Conservation (phyloP, 768 basidiomycete genomes). For the Mrakia blollopis region DNA sequence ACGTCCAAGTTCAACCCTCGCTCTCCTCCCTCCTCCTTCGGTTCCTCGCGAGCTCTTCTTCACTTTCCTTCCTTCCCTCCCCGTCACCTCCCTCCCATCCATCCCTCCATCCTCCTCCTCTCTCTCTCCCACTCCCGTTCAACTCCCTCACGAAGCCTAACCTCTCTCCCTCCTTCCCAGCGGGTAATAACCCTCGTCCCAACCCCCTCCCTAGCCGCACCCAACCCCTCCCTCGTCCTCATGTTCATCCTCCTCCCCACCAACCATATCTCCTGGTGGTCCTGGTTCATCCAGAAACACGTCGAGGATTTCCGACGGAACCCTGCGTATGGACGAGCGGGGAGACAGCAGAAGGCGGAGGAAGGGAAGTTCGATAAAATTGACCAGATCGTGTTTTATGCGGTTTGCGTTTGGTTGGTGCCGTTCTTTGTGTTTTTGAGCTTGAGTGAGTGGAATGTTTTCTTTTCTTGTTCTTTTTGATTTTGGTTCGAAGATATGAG, state of each 20-base stretch:
- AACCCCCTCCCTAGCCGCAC: constrained; percentile 20
- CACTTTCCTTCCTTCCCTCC: not conserved
- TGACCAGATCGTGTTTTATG: constrained; percentile 28
- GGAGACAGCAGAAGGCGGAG: constrained; percentile 3
- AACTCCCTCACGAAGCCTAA: too few relatives aligned
- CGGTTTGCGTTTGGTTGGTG: constrained; percentile 30
- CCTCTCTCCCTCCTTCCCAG: not conserved
- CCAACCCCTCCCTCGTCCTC: constrained; percentile 20
- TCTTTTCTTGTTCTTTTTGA: not conserved
- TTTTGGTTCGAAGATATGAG: not conserved
- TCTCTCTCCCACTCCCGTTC: not conserved
- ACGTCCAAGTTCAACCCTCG: not conserved
- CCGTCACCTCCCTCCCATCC: not conserved
- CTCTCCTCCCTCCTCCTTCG: not conserved
- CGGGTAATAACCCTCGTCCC: constrained; percentile 27
- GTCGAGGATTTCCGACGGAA: not conserved
- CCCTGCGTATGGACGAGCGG: constrained; percentile 28
- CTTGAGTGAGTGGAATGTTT: not conserved
- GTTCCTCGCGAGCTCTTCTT: not conserved
- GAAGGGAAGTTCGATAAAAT: constrained; percentile 23
- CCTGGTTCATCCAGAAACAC: constrained; percentile 16
- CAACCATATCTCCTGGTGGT: constrained; percentile 31
- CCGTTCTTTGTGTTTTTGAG: constrained; percentile 32
- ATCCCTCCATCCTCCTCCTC: not conserved
- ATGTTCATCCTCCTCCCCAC: constrained; percentile 27